Conservation (phyloP, 2,329 filamentous ascomycete species). For the Samsoniella hepiali region DNA sequence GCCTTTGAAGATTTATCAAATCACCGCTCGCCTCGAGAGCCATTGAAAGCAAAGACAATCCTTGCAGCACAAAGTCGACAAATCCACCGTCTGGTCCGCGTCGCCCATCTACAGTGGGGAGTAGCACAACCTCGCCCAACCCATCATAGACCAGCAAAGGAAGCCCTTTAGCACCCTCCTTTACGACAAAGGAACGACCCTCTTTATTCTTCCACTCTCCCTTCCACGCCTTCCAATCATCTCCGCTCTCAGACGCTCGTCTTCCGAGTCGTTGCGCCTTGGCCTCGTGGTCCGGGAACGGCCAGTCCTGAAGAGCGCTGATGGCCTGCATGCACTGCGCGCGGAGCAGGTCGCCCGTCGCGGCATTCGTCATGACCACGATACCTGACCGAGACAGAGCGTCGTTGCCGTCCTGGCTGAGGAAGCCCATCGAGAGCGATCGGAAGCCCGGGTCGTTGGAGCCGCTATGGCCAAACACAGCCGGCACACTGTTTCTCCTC, state of each 20-base stretch:
- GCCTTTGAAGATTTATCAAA: not conserved
- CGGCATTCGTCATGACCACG: slow-evolving; percentile 25
- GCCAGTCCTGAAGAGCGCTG: slow-evolving; percentile 16
- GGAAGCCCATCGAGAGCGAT: slow-evolving; percentile 22
- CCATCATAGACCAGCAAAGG: not conserved
- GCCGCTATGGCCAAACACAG: slow-evolving; percentile 23
- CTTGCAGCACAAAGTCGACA: not conserved
- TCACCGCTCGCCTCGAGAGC: not conserved
- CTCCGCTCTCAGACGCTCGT: not conserved
- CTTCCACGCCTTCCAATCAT: slow-evolving; percentile 13
- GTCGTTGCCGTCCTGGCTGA: not conserved
- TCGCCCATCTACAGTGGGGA: not conserved
- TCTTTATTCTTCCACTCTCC: not conserved
- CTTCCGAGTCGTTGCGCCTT: not conserved
- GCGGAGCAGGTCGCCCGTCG: slow-evolving; percentile 10
- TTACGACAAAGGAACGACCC: not conserved
- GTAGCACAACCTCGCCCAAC: not conserved
- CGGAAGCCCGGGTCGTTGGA: slow-evolving; percentile 22
- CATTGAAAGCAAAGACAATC: not conserved
- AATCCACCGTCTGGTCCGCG: not conserved
- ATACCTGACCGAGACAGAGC: slow-evolving; percentile 22
- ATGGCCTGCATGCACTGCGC: slow-evolving; percentile 17
- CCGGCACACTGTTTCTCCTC: slow-evolving; percentile 14
- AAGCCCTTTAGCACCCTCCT: not conserved
- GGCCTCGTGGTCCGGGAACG: not conserved